Base-by-base conservation (phyloP, 768 basidiomycete genomes). In the Ramaria sp. region DNA sequence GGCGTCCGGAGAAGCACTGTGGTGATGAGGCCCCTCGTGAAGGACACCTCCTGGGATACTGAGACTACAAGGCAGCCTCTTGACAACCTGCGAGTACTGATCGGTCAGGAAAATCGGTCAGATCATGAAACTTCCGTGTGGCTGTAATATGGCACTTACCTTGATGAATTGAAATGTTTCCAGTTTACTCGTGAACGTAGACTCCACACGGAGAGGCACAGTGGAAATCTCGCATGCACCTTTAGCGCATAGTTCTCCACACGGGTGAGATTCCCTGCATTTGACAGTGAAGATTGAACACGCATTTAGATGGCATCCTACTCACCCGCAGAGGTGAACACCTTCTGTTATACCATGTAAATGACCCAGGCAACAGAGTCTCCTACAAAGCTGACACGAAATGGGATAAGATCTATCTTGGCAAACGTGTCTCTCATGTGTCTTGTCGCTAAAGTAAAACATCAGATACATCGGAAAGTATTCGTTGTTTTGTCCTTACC, bases 121-220 rank as follows among this genome's bases (percentile, higher is more conserved):
- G 20, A 39, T 30, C 22, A 27, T 18, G 32, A 37, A 42, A 32
- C 1, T 51, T 49, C 15, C 18, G 6, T 6, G 22, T 32, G 16
- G 6, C n/a, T 30, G 27, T 45, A 25, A 37, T 27, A 34, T 18
- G 52, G 18, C 8, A 8, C 61, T 25, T 49, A 78, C 82, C 71
- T 82, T 83, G 0, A 82, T 83, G 49, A 79, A 83, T 60, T 78
- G 74, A 59, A 82, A 83, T 0, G 74, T 79, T 56, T 81, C 78
- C 48, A 82, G 76, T 55, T 64, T 68, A 0, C 81, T 82, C 0
- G 73, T 75, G 58, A 83, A 83, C 0, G 78, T 81, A 5, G 79
- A 78, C 59, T 81, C 76, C 32, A 83, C 73, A 0, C 79, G 76
- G 50, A 77, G 74, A 0, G 82, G 82, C 0, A 73, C 68, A 0